These are phyloP conservation scores for Flaveria trinervia DNA, from an alignment of 129 eudicot genomes.

Conservation along the genomic window DNA sequence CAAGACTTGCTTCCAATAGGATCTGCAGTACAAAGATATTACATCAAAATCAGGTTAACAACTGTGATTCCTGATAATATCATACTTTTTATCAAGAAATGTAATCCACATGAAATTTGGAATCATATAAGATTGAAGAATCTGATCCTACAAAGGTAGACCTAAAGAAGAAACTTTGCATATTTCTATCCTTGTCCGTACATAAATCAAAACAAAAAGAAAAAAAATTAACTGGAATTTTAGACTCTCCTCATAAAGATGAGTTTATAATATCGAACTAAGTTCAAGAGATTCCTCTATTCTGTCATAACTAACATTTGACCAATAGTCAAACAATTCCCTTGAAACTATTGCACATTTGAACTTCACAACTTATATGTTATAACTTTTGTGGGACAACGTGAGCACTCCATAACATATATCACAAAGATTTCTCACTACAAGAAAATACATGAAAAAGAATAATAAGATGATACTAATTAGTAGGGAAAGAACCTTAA, in stretches of 20 bases:
- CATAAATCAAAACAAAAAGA: slow-evolving; percentile 4
- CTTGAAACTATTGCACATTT: neutral
- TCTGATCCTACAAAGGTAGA: slow-evolving; percentile 28
- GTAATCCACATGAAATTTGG: slow-evolving; percentile 38
- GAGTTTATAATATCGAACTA: no score
- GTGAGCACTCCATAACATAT: neutral
- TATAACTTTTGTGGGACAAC: neutral
- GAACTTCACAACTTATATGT: neutral
- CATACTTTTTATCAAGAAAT: slow-evolving; percentile 37
- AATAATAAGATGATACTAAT: neutral
- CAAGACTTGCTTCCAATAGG: slow-evolving; percentile 37
- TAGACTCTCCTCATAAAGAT: neutral
- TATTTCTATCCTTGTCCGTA: slow-evolving; percentile 28
- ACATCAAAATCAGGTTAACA: slow-evolving; percentile 14
- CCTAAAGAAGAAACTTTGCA: slow-evolving; percentile 27
- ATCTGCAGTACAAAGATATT: slow-evolving; percentile 31
- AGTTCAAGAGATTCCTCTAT: neutral
- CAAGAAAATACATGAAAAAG: no score
- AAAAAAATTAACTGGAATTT: neutral
- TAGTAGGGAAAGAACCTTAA: no score
- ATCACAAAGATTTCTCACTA: no score
- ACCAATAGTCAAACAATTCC: neutral
- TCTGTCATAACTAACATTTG: neutral
- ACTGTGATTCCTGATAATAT: slow-evolving; percentile 39
- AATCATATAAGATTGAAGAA: slow-evolving; percentile 39